Conservation (phyloP, 805 yeast genomes). For the Candida vartiovaarae region DNA sequence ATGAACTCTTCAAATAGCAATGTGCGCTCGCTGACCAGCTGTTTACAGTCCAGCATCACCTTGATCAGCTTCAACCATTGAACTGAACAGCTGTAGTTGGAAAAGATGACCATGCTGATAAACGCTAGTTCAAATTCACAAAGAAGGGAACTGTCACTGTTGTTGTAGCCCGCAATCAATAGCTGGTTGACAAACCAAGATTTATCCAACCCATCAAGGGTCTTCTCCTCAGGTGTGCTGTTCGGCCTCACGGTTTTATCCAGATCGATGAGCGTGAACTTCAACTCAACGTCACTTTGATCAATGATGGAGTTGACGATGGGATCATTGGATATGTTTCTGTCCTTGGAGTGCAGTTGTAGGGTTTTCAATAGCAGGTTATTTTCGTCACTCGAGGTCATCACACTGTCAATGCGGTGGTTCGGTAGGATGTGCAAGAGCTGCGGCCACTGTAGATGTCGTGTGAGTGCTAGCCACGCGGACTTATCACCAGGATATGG, state of each 20-base stretch:
- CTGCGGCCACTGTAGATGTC: slow-evolving; percentile 21
- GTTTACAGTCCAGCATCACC: slow-evolving; percentile 32
- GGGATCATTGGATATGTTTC: slow-evolving; percentile 25
- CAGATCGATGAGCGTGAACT: slow-evolving; percentile 36
- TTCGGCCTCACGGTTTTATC: slow-evolving; percentile 31
- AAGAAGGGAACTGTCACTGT: slow-evolving; percentile 27
- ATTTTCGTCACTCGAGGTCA: slow-evolving; percentile 46
- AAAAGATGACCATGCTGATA: slow-evolving; percentile 42
- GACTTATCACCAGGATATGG: slow-evolving; percentile 29
- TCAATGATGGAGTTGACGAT: slow-evolving; percentile 27
- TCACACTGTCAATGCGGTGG: slow-evolving; percentile 31
- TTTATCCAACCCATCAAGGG: slow-evolving; percentile 50
- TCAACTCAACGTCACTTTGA: slow-evolving; percentile 29
- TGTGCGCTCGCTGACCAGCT: slow-evolving; percentile 21
- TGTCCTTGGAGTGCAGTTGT: slow-evolving; percentile 20
- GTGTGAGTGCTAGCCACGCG: slow-evolving; percentile 23
- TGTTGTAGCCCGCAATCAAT: slow-evolving; percentile 22
- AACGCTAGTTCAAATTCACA: slow-evolving; percentile 52
- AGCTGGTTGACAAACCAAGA: slow-evolving; percentile 47
- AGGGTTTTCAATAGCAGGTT: slow-evolving; percentile 33
- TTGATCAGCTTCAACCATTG: slow-evolving; percentile 56
- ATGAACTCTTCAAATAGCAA: slow-evolving; percentile 28
- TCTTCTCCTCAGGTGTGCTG: slow-evolving; percentile 33
- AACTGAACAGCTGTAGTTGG: slow-evolving; percentile 54
- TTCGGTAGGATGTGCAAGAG: slow-evolving; percentile 25